A percentile compares a stretch with the other conserved stretches of the same genome.
Conservation (phyloP, 306 rosid genomes). For the Casuarina cunninghamiana region DNA sequence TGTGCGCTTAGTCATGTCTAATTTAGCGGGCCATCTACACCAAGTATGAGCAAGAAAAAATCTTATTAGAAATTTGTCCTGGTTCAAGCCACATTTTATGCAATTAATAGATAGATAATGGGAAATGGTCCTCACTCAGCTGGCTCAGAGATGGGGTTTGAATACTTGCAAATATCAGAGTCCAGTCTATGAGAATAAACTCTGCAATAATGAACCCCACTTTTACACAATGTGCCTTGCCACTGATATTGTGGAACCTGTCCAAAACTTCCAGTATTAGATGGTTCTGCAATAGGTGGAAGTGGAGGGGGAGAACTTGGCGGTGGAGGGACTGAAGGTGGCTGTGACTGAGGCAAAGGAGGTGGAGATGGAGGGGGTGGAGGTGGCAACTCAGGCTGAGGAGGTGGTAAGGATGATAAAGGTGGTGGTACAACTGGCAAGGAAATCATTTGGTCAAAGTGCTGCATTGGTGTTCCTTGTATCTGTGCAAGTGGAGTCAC, state of each 20-base stretch:
- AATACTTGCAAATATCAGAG: constrained; percentile 71
- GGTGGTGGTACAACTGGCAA: constrained; percentile 57
- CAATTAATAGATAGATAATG: constrained; percentile 22
- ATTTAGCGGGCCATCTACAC: constrained; percentile 87
- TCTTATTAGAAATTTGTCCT: constrained; percentile 5
- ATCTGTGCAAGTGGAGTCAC: constrained; percentile 82
- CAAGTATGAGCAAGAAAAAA: constrained; percentile 36
- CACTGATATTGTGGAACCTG: constrained; percentile 57
- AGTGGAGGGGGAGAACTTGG: constrained; percentile 81
- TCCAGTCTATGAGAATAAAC: constrained; percentile 69
- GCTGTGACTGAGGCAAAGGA: constrained; percentile 76
- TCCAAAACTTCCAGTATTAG: constrained; percentile 46
- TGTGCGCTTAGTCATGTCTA: constrained; percentile 96
- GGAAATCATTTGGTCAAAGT: constrained; percentile 59
- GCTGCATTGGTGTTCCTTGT: constrained; percentile 70
- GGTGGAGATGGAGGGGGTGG: constrained; percentile 82
- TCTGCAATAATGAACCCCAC: constrained; percentile 90
- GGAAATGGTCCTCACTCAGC: constrained; percentile 55
- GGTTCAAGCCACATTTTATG: constrained; percentile 18
- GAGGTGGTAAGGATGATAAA: constrained; percentile 61
- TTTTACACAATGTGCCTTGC: constrained; percentile 87
- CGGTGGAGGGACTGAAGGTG: constrained; percentile 82
- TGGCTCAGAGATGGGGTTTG: constrained; percentile 76
- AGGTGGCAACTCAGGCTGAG: constrained; percentile 74
- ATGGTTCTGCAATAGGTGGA: constrained; percentile 52